phyloP scores from a whole-genome alignment of 768 basidiomycete species.

The Suillus bovinus region DNA sequence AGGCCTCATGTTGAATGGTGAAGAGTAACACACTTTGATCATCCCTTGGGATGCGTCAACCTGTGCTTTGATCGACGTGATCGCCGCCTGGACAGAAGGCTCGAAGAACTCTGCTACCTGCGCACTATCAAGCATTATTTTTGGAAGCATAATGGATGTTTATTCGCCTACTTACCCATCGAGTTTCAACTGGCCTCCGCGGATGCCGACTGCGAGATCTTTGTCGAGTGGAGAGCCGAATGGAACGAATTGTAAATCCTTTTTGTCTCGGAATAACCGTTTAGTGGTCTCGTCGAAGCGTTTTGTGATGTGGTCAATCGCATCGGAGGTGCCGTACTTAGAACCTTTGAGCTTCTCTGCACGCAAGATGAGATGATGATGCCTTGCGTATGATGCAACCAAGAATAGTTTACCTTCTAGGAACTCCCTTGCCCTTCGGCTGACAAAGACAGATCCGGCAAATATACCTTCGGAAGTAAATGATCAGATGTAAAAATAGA shows the following conservation, averaged over 20 bases:
- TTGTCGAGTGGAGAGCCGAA: conserved; percentile 82
- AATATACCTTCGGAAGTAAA: conserved; percentile 57
- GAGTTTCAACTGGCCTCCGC: conserved; percentile 69
- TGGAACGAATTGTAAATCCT: conserved; percentile 67
- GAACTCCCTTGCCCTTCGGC: conserved; percentile 70
- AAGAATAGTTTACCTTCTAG: conserved; percentile 51
- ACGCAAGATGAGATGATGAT: conserved; percentile 13
- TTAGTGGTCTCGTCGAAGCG: conserved; percentile 85
- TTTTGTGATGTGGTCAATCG: conserved; percentile 77
- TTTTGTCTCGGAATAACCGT: conserved; percentile 69
- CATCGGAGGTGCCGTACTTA: conserved; percentile 69
- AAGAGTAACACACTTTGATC: conserved; percentile 50
- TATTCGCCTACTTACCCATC: conserved; percentile 50
- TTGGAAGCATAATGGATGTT: conserved; percentile 24
- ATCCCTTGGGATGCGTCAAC: conserved; percentile 67
- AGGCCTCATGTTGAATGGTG: conserved; percentile 4
- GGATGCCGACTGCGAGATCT: conserved; percentile 67
- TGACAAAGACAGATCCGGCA: conserved; percentile 82
- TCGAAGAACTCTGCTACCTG: conserved; percentile 76
- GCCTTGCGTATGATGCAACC: conserved; percentile 6
- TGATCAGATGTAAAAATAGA: conserved; percentile 5
- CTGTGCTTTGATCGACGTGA: conserved; percentile 67
- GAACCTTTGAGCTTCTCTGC: conserved; percentile 73
- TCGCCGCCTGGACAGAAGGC: conserved; percentile 74
- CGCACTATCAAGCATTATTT: conserved; percentile 23